These are phyloP conservation scores for Teunomyces aglyptinius DNA, from an alignment of 805 yeast species.

Conservation along the genomic window DNA sequence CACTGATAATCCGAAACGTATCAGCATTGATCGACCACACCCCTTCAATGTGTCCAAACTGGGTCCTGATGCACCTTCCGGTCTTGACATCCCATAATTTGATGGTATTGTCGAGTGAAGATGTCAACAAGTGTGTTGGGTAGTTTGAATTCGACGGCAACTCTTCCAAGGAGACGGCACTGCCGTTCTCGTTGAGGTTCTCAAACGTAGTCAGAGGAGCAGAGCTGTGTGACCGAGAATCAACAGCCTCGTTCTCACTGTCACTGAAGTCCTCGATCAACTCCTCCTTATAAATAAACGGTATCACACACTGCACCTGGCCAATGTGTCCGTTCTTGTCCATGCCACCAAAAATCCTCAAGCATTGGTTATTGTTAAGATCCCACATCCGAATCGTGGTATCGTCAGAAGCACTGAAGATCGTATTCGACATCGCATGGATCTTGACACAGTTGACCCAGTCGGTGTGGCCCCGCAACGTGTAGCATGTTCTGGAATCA, in stretches of 20 bases:
- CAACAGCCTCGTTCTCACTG: conserved; percentile 31
- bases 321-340: conserved; percentile 84
- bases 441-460: conserved; percentile 90
- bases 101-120: conserved; percentile 89
- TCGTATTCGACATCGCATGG: conserved; percentile 72
- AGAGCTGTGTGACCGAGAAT: not conserved
- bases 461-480: conserved; percentile 89
- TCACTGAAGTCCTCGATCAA: conserved; percentile 48
- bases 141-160: conserved; percentile 30
- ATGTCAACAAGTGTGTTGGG: conserved; percentile 83
- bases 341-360: conserved; percentile 74
- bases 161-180: conserved; percentile 1
- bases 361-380: conserved; percentile 71
- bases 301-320: conserved; percentile 90
- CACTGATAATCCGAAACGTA: conserved; percentile 89
- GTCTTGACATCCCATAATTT: conserved; percentile 87
- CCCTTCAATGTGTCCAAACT: conserved; percentile 97
- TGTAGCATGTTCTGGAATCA: conserved; percentile 86
- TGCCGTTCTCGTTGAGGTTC: not conserved
- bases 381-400: conserved; percentile 96
- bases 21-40: conserved; percentile 98
- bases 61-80: conserved; percentile 87
- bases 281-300: conserved; percentile 68
- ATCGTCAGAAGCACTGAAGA: conserved; percentile 89
- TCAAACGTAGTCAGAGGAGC: not conserved